phyloP scores from a whole-genome alignment of 2,329 filamentous ascomycete species.

The Epichloe typhina region DNA sequence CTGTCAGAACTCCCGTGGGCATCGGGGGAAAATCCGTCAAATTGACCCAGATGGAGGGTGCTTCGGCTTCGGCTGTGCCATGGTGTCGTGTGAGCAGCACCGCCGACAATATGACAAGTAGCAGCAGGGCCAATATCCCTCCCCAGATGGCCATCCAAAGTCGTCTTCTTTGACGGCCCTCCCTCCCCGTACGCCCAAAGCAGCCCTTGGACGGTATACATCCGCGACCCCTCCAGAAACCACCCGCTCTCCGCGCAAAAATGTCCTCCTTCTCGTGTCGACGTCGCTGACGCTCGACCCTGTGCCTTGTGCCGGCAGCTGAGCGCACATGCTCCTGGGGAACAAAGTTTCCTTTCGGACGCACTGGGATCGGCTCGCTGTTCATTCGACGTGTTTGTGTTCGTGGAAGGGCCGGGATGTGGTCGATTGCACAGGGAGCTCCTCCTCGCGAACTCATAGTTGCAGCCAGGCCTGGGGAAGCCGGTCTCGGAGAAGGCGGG shows the following conservation, averaged over 20 bases:
- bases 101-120: conserved; percentile 44
- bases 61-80: conserved; percentile 10
- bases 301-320: conserved; percentile 27
- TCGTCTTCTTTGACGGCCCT: conserved; percentile 49
- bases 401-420: conserved; percentile 27
- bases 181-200: conserved; percentile 48
- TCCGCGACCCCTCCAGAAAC: conserved; percentile 52
- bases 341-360: conserved; percentile 31
- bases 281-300: conserved; percentile 36
- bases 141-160: conserved; percentile 41
- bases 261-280: conserved; percentile 55
- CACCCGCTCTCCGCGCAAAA: conserved; percentile 41
- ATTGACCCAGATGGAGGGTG: conserved; percentile 59
- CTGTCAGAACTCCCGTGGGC: conserved; percentile 67
- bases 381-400: conserved; percentile 9
- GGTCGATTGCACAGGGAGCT: conserved; percentile 45
- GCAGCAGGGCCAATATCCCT: conserved; percentile 39
- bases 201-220: conserved; percentile 51
- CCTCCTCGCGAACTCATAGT: conserved; percentile 50
- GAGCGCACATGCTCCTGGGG: conserved; percentile 30
- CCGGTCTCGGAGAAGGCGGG: conserved; percentile 46
- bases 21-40: conserved; percentile 77
- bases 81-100: conserved; percentile 34
- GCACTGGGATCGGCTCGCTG: conserved; percentile 25
- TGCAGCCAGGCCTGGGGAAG: conserved; percentile 51